A percentile compares a stretch with the other conserved stretches of the same genome.
Conservation (phyloP, 805 yeast genomes). For the Suhomyces sp. region DNA sequence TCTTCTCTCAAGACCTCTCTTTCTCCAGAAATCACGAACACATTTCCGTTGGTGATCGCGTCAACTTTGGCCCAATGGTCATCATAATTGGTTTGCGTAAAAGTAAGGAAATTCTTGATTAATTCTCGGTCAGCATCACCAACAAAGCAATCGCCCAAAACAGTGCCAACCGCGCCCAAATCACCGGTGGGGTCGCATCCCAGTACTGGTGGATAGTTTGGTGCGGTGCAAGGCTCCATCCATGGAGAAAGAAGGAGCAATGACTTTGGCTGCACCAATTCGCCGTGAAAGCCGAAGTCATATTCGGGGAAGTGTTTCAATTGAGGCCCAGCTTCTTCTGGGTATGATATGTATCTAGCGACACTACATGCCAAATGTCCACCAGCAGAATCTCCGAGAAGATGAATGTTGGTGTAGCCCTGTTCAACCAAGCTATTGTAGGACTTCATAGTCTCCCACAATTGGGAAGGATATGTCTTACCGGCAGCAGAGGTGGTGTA, state of each 20-base stretch:
- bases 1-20: conserved; percentile 33
- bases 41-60: conserved; percentile 20
- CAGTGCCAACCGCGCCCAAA: conserved; percentile 27
- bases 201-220: conserved; percentile 20
- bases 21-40: conserved; percentile 31
- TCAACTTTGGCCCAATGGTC: conserved; percentile 28
- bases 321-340: conserved; percentile 26
- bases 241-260: conserved; percentile 34
- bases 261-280: conserved; percentile 29
- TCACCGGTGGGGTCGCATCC: conserved; percentile 30
- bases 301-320: conserved; percentile 22
- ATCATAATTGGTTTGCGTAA: conserved; percentile 22
- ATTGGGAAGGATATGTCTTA: conserved; percentile 25
- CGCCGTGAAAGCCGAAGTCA: conserved; percentile 13
- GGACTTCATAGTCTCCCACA: conserved; percentile 18
- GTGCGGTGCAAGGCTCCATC: conserved; percentile 31
- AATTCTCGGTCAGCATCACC: conserved; percentile 19
- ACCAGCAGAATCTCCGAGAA: conserved; percentile 24
- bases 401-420: conserved; percentile 17
- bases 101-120: conserved; percentile 20
- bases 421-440: conserved; percentile 13
- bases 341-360: conserved; percentile 28
- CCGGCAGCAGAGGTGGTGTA: conserved; percentile 23
- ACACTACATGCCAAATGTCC: conserved; percentile 13
- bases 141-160: conserved; percentile 34